Percentiles rank a stretch among this genome's conserved stretches.
Conservation (phyloP, 2,329 filamentous ascomycete species). For the Calonectria leucothoes region DNA sequence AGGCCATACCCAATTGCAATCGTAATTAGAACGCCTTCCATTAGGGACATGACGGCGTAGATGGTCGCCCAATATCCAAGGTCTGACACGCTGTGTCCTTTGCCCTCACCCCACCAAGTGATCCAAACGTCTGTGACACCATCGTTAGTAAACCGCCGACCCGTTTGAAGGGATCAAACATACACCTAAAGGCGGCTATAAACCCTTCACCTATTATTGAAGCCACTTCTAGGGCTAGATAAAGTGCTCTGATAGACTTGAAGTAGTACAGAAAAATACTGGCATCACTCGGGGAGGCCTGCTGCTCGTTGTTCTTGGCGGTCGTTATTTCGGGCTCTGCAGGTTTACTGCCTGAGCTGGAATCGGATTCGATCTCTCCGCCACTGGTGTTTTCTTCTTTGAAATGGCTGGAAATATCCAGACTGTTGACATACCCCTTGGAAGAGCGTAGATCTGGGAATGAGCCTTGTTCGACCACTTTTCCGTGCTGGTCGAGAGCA, state of each 20-base stretch:
- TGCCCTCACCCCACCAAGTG: slow-evolving; percentile 47
- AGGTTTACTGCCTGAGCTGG: not conserved
- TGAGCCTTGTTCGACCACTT: slow-evolving; percentile 53
- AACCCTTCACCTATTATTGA: slow-evolving; percentile 33
- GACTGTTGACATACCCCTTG: slow-evolving; percentile 51
- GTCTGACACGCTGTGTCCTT: slow-evolving; percentile 37
- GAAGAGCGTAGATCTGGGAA: slow-evolving; percentile 51
- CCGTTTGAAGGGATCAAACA: not conserved
- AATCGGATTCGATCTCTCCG: not conserved
- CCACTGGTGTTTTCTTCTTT: slow-evolving; percentile 20
- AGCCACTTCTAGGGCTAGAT: slow-evolving; percentile 28
- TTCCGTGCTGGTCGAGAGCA: slow-evolving; percentile 52
- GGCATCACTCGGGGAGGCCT: slow-evolving; percentile 32
- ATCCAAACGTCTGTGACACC: slow-evolving; percentile 41
- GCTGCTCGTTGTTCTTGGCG: not conserved
- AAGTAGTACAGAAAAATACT: slow-evolving; percentile 46
- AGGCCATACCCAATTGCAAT: slow-evolving; percentile 41
- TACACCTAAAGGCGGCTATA: slow-evolving; percentile 40
- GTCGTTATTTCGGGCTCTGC: not conserved
- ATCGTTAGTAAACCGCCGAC: not conserved
- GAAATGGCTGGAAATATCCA: slow-evolving; percentile 45
- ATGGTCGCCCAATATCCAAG: slow-evolving; percentile 46
- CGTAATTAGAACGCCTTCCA: slow-evolving; percentile 39
- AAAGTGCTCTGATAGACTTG: slow-evolving; percentile 33
- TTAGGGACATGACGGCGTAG: slow-evolving; percentile 37